phyloP scores from a whole-genome alignment of 192 early-diverging fungal genomes.

The Geranomyces michiganensis region DNA sequence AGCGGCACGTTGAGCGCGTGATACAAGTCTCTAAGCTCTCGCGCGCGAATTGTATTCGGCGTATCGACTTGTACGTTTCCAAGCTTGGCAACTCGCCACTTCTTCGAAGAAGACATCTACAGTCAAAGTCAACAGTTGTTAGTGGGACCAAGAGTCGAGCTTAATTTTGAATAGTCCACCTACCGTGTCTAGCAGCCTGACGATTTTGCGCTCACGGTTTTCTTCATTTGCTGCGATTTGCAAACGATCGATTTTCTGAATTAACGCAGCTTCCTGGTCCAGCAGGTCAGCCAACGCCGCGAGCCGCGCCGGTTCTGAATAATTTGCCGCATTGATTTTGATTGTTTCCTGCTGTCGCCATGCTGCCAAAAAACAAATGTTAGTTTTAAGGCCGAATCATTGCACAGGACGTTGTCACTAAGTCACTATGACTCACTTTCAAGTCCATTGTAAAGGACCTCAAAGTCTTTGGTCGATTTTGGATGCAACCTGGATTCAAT shows the following conservation, averaged over 20 bases:
- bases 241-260: slow-evolving; percentile 63
- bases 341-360: slow-evolving; percentile 59
- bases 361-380: slow-evolving; percentile 27
- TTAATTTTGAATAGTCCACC: neutral
- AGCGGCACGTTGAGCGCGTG: slow-evolving; percentile 54
- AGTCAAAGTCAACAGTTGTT: neutral
- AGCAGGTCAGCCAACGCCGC: slow-evolving; percentile 59
- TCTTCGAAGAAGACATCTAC: slow-evolving; percentile 28
- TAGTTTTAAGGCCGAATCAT: neutral
- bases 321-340: slow-evolving; percentile 53
- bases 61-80: slow-evolving; percentile 51
- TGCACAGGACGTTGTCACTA: neutral
- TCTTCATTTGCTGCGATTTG: slow-evolving; percentile 58
- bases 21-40: slow-evolving; percentile 64
- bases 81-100: neutral
- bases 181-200: slow-evolving; percentile 53
- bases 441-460: slow-evolving; percentile 60
- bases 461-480: slow-evolving; percentile 58
- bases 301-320: slow-evolving; percentile 55
- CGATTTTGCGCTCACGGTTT: slow-evolving; percentile 50
- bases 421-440: slow-evolving; percentile 47
- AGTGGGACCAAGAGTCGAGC: neutral
- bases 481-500: slow-evolving; percentile 58
- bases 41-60: slow-evolving; percentile 58
- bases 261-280: slow-evolving; percentile 60